Evolutionary conservation across 1,139 yeast species (phyloP), one percentile per base, ranked within the genome.

Genomic region (Yamadazyma pseudoaaseri): DNA sequence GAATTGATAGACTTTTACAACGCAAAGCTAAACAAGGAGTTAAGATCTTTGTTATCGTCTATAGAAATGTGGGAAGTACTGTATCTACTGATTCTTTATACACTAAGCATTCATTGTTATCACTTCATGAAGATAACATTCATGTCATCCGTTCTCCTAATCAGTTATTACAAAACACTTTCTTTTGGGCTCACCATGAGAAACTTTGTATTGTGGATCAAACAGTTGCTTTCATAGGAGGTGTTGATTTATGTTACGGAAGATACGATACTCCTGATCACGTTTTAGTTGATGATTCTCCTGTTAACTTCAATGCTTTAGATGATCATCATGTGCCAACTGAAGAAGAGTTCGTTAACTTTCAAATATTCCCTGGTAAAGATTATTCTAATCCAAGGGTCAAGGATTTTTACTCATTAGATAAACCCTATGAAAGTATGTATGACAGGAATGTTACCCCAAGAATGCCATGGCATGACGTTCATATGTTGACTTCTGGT

Each of bases 401-500:
- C 10, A 82, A 83, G 49, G 99, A 94, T 58, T 94, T 94, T 55
- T 76, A 56, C 51, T 81, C 73, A 2, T 69, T 94, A 39, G 89
- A 90, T 44, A 79, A 79, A 44, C 98, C 98, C 1, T 89, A 83
- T 52, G 95, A 86, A 31, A 86, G 89, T 15, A 84, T 92, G 95
- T 89, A 89, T 54, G 95, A 94, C 57, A 75, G 99, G 43, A 67
- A 76, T 20, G 60, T 60, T 15, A 74, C 78, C 11, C 97, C 98
- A 3, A 75, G 99, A 50, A 94, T 94, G 99, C 98, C 98, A 5
- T 94, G 98, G 99, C 99, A 94, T 58, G 99, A 94, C 69, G 86
- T 94, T 29, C 97, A 92, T 51, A 92, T 90, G 95, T 79, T 89
- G 63, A 81, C 95, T 3, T 78, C 90, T 7, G 99, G 99, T n/a